These are phyloP conservation scores for Penicillium sp. DNA, from an alignment of 2,329 filamentous ascomycete species.

Conservation along the genomic window DNA sequence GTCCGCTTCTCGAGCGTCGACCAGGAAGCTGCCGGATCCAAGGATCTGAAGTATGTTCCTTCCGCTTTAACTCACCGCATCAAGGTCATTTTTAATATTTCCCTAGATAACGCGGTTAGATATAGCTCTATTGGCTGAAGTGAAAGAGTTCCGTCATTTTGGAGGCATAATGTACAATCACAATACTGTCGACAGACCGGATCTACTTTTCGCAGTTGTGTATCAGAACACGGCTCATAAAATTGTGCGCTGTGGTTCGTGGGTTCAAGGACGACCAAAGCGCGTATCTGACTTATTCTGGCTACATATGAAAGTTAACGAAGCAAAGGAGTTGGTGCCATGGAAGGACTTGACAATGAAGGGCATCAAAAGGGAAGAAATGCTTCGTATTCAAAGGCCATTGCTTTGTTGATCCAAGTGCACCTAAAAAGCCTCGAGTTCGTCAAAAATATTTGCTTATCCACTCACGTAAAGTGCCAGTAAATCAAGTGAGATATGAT, in stretches of 20 bases:
- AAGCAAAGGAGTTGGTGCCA: conserved; percentile 4
- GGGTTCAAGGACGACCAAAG: conserved; percentile 1
- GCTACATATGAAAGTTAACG: conserved; percentile 2
- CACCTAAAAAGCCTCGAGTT: neutral
- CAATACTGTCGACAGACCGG: conserved; percentile 3
- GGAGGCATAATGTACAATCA: conserved; percentile 4
- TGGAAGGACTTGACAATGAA: neutral
- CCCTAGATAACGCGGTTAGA: neutral
- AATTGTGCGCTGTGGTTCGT: conserved; percentile 3
- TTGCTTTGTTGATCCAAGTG: neutral
- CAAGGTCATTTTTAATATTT: neutral
- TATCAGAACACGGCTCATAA: neutral
- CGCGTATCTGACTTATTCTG: neutral
- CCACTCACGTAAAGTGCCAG: neutral
- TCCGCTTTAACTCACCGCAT: neutral
- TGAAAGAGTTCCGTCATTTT: conserved; percentile 1
- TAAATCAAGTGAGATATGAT: too few species aligned
- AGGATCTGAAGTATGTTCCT: neutral
- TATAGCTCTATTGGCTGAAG: neutral
- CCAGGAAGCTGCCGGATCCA: neutral
- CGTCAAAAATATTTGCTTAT: neutral
- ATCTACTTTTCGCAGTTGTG: neutral
- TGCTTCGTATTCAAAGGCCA: neutral
- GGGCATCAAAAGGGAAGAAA: conserved; percentile 1
- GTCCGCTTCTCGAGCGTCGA: neutral